Base-by-base conservation (phyloP, 768 basidiomycete genomes). In the Omphalotus guepiniiformis region DNA sequence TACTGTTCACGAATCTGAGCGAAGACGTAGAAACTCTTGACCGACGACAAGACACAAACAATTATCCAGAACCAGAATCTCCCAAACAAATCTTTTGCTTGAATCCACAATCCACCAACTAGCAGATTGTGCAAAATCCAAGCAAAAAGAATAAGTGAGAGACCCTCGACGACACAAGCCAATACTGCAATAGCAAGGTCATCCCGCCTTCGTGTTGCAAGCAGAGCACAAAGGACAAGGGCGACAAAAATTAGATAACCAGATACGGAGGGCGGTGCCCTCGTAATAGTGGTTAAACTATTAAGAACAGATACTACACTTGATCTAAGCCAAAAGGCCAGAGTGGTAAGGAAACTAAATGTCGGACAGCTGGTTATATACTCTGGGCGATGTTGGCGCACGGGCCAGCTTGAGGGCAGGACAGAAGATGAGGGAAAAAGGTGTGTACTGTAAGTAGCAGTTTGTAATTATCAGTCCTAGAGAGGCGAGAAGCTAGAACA, bases 241-340 rank as follows among this genome's bases (percentile, higher is more conserved):
- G 71, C 69, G 69, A 65, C 72, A 73, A 73, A 73, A 74, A 73
- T 73, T 63, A 71, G 67, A 76, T 78, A 78, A 79, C 75, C 50
- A 51, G 39, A 46, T 45, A 51, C 37, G 39, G 39, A 51, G 50
- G 46, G 50, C 44, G 45, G 39, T 51, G 42, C 49, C 49, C 41
- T 42, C 39, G 42, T 51, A 46, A 51, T 47, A 51, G 50, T 47
- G 50, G 44, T 51, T 51, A 51, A 46, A 51, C 50, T 51, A 47
- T 47, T 46, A 51, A 51, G 85, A 88, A 88, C 87, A 89, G 86
- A 88, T 90, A 89, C 87, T 88, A 89, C 87, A 88, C 87, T 89
- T 88, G 86, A 88, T 89, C 87, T 88, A 88, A 89, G 87, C 87
- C 86, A 88, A 87, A 85, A 87, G 85, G 83, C 85, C 85, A 86